Evolutionary conservation across 148 eudicot species (phyloP).

Genomic region (Camellia granthamiana): DNA sequence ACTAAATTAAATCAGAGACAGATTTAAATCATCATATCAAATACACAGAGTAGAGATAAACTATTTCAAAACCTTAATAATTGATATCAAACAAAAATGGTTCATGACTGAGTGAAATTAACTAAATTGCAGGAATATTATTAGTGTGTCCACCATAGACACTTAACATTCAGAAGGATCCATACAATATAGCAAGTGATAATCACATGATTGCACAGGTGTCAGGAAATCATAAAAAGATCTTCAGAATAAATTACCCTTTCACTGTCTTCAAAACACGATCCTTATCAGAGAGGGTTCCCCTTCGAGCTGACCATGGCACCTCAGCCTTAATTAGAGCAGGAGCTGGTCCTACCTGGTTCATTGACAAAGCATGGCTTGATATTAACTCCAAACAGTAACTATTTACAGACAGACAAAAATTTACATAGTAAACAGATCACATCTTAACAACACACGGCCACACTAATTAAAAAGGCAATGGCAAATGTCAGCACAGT

Average conservation of each 20-base stretch:
- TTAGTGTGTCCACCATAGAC: not conserved
- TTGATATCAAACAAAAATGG: not conserved
- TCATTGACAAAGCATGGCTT: constrained; percentile 8
- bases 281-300: constrained; percentile 70
- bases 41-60: not conserved
- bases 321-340: constrained; percentile 80
- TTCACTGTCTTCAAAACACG: constrained; percentile 88
- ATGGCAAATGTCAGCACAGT: not conserved
- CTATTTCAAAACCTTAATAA: not conserved
- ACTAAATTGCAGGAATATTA: not conserved
- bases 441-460: not conserved
- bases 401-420: constrained; percentile 7
- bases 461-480: not conserved
- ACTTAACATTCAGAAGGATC: not conserved
- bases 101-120: not conserved
- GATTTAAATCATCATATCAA: too few relatives aligned
- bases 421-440: not conserved
- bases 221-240: not conserved
- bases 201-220: not conserved
- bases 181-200: not conserved
- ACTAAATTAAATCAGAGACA: too few relatives aligned
- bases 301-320: constrained; percentile 88
- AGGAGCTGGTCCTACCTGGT: constrained; percentile 62
- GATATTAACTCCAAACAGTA: not conserved
- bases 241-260: constrained; percentile 48